These are phyloP conservation scores for Phaffomyces opuntiae DNA, from an alignment of 805 yeast species.

Conservation along the genomic window DNA sequence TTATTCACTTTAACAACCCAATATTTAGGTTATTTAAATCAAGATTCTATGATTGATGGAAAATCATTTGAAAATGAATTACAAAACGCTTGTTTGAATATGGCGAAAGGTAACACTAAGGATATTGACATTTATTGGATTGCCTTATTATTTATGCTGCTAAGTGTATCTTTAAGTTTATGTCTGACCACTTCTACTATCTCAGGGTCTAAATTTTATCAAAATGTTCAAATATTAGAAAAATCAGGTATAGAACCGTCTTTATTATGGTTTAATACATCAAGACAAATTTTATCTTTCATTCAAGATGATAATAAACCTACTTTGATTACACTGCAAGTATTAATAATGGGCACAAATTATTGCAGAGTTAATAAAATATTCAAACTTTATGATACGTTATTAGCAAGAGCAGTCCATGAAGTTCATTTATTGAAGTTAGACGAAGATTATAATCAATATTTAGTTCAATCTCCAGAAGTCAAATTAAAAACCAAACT, in stretches of 20 bases:
- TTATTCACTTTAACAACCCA: too few species aligned
- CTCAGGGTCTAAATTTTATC: not conserved
- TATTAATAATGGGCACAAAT: not conserved
- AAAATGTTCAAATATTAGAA: not conserved
- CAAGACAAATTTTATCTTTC: constrained; percentile 13
- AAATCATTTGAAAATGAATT: too few species aligned
- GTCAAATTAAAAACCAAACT: not conserved
- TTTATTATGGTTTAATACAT: constrained; percentile 12
- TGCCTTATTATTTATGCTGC: constrained; percentile 7
- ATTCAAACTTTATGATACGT: not conserved
- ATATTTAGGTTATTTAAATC: too few species aligned
- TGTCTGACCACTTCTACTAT: constrained; percentile 3
- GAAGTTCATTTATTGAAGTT: not conserved
- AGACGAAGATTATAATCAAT: not conserved
- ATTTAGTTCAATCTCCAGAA: not conserved
- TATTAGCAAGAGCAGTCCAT: not conserved
- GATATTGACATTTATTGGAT: constrained; percentile 12
- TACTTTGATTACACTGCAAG: not conserved
- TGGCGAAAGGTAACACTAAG: too few species aligned
- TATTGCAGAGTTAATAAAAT: not conserved
- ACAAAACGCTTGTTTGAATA: too few species aligned
- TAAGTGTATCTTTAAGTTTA: constrained; percentile 7
- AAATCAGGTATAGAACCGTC: not conserved
- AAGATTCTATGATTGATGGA: too few species aligned
- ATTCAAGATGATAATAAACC: constrained; percentile 1